These are phyloP conservation scores for Dipodascus geniculatus DNA, from an alignment of 805 yeast species.

Conservation along the genomic window DNA sequence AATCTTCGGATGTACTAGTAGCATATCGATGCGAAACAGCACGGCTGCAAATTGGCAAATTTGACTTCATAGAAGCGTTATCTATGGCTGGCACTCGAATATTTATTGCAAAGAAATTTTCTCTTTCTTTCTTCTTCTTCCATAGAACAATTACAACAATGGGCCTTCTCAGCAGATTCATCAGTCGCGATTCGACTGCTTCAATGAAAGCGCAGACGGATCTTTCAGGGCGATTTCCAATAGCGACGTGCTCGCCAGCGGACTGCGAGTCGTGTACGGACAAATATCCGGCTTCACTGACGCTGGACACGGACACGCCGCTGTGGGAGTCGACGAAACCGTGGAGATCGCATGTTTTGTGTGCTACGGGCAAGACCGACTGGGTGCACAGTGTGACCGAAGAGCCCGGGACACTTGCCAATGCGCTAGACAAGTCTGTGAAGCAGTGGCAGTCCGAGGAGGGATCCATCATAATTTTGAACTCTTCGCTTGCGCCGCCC, in stretches of 20 bases:
- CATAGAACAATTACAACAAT: background rate
- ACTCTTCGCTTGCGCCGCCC: constrained; percentile 39
- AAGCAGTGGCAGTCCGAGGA: constrained; percentile 13
- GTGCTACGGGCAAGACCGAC: constrained; percentile 75
- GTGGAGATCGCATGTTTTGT: constrained; percentile 58
- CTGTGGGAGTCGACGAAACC: constrained; percentile 66
- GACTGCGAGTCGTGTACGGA: constrained; percentile 42
- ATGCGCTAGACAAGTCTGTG: constrained; percentile 25
- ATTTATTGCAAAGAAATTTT: background rate
- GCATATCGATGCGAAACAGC: too few relatives aligned
- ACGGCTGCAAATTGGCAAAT: too few relatives aligned
- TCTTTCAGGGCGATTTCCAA: constrained; percentile 28
- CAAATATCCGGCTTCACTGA: constrained; percentile 38
- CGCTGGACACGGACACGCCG: constrained; percentile 31
- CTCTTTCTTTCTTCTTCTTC: background rate
- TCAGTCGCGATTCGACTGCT: background rate
- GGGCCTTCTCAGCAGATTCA: background rate
- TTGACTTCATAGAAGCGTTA: too few relatives aligned
- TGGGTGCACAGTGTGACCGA: constrained; percentile 71
- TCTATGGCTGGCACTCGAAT: too few relatives aligned
- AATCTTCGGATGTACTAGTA: too few relatives aligned
- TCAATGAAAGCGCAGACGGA: constrained; percentile 18
- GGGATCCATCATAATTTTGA: constrained; percentile 37
- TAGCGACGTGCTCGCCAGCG: constrained; percentile 36
- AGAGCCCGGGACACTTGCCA: constrained; percentile 35